Evolutionary conservation across 805 yeast genomes (phyloP), one percentile per base, ranked within the genome.

Genomic region (Saturnispora diversa): DNA sequence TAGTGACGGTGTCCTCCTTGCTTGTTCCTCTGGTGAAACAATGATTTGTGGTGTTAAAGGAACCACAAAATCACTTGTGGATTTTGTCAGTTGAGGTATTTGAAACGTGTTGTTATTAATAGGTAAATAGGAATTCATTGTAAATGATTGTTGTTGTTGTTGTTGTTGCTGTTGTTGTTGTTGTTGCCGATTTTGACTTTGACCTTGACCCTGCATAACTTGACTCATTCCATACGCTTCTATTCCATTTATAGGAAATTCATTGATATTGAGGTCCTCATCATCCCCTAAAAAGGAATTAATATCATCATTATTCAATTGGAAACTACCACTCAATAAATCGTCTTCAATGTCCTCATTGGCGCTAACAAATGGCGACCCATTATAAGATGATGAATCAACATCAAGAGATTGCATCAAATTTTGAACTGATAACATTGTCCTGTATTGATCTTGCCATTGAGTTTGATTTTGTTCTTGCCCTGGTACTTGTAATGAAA

Each of bases 21-120:
- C 39, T 22, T 29, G 33, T 19, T 37, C 39, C 16, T 37, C 34
- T 22, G 39, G 39, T 9, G 39, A 37, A 6, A 37, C 39, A 21
- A 37, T 29, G 12, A 37, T 37, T n/a, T 29, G 29, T 5, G 39
- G 39, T 19, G 39, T 27, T 22, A 36, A 20, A 19, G 39, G 39
- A 23, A 36, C 28, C 31, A 36, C 22, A 19, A 19, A 20, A 15
- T 17, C 28, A 20, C 39, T 36, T 24, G 29, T 36, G 12, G 39
- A 16, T 36, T 36, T 23, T 8, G 17, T 24, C 22, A 36, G 28
- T 19, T 27, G 17, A 15, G 39, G 39, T 15, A 36, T 36, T 19
- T 36, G 39, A 13, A 36, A 36, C n/a, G n/a, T n/a, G n/a, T n/a
- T n/a, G n/a, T n/a, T n/a, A n/a, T n/a, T n/a, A n/a, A n/a, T n/a